Conservation (phyloP, 1,139 yeast species). For the Yamadazyma triangularis region DNA sequence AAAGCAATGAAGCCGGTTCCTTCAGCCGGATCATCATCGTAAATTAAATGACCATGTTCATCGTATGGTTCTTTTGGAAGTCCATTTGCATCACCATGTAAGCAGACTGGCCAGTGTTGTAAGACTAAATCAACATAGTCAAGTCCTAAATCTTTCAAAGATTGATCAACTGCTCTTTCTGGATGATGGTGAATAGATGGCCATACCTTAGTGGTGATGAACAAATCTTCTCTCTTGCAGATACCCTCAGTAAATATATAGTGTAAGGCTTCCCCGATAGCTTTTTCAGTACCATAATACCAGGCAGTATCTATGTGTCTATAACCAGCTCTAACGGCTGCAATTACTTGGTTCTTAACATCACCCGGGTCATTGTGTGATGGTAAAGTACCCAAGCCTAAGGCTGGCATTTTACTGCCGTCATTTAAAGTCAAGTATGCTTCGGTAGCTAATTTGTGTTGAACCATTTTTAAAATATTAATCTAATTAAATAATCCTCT, state of each 20-base stretch:
- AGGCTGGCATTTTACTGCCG: constrained; percentile 32
- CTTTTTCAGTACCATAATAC: constrained; percentile 51
- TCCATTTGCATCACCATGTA: constrained; percentile 27
- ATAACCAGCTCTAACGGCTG: constrained; percentile 39
- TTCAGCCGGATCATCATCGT: constrained; percentile 32
- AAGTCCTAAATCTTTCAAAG: constrained; percentile 34
- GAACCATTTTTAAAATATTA: constrained; percentile 11
- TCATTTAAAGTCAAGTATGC: constrained; percentile 22
- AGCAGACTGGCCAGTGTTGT: constrained; percentile 57
- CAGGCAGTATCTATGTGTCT: constrained; percentile 42
- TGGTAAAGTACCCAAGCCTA: constrained; percentile 37
- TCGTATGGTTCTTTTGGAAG: constrained; percentile 27
- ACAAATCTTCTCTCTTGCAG: constrained; percentile 51
- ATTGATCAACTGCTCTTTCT: constrained; percentile 29
- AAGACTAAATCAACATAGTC: constrained; percentile 56
- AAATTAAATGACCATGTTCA: constrained; percentile 32
- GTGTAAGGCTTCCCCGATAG: constrained; percentile 43
- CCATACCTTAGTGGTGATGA: constrained; percentile 61
- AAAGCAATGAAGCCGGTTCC: constrained; percentile 39
- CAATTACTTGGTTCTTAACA: constrained; percentile 32
- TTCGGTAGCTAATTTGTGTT: constrained; percentile 18
- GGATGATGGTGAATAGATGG: constrained; percentile 29
- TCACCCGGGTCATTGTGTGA: constrained; percentile 24
- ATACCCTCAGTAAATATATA: constrained; percentile 42
- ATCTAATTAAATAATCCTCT: no score